Conservation (phyloP, 371 early-diverging fungal species). For the Mortierella sp. region DNA sequence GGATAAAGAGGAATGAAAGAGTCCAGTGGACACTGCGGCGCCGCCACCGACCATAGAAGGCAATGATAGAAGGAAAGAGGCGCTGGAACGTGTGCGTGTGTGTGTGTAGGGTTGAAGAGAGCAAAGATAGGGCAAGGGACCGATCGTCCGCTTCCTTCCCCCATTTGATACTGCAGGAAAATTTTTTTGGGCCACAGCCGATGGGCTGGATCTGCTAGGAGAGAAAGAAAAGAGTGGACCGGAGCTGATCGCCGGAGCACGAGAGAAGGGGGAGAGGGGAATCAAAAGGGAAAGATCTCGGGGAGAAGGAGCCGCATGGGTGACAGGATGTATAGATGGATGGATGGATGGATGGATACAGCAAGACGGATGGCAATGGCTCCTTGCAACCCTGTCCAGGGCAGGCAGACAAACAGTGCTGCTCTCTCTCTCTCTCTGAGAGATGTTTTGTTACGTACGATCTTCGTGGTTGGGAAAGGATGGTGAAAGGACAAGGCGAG, state of each 20-base stretch:
- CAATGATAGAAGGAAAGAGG: too few species aligned
- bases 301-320: neutral
- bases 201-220: neutral
- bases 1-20: too few species aligned
- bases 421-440: neutral
- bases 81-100: too few species aligned
- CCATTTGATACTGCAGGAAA: neutral
- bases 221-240: neutral
- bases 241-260: too few species aligned
- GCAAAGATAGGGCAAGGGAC: too few species aligned
- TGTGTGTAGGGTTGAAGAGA: too few species aligned
- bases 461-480: conserved; percentile 50
- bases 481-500: conserved; percentile 9
- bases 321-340: neutral
- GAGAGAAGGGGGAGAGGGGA: conserved; percentile 15
- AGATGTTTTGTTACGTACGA: conserved; percentile 34
- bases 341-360: conserved; percentile 17
- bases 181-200: neutral
- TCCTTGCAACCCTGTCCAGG: too few species aligned
- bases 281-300: neutral
- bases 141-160: neutral
- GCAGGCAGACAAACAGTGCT: neutral
- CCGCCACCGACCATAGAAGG: too few species aligned
- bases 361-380: neutral
- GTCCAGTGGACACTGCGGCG: too few species aligned